Base-by-base conservation (phyloP, 2,329 filamentous ascomycete genomes). In the Didymella arachidicola region DNA sequence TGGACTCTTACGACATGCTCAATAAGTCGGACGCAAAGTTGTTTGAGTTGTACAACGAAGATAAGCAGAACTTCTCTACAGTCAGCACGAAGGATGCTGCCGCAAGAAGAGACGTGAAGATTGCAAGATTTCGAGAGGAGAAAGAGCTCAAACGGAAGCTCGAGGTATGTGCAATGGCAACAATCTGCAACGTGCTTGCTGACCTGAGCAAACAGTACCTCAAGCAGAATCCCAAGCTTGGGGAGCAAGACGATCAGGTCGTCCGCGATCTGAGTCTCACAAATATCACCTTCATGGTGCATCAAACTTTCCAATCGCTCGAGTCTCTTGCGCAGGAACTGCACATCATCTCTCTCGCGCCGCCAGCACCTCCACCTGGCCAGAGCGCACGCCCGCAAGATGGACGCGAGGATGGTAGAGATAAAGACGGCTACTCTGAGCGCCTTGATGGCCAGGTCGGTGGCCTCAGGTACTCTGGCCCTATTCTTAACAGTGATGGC, bases 301-400 rank as follows among this genome's bases (percentile, higher is more conserved):
- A 97, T 76, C 87, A 90, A 73, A 84, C 93, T 5, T 96, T 98
- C 70, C 90, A 95, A 73, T 85, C 88, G 0, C 84, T 99, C n/a
- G 95, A 98, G 76, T 87, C 91, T 18, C 83, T 97, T 57, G 91
- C 90, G 39, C 89, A 92, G 67, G 95, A 99, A 79, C 77, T 92
- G 56, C 87, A 93, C 58, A 90, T 99, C 65, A 82, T 99, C 16
- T 87, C 89, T 1, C 84, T 89, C 67, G 91, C 91, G 36, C 91
- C 90, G 53, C 76, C 84, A 48, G 66, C 80, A 52, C 51, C 83
- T 74, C 69, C 84, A 77, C 29, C 77, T 71, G 70, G 73, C 29
- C 66, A 78, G 46, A 60, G 63, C 16, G 65, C 68, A 36, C 72
- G 74, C 46, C 73, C 76, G 61, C 72, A 78, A 56, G 79, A 85